Evolutionary conservation across 805 yeast genomes (phyloP).

Genomic region (Phaffomyces thermotolerans): DNA sequence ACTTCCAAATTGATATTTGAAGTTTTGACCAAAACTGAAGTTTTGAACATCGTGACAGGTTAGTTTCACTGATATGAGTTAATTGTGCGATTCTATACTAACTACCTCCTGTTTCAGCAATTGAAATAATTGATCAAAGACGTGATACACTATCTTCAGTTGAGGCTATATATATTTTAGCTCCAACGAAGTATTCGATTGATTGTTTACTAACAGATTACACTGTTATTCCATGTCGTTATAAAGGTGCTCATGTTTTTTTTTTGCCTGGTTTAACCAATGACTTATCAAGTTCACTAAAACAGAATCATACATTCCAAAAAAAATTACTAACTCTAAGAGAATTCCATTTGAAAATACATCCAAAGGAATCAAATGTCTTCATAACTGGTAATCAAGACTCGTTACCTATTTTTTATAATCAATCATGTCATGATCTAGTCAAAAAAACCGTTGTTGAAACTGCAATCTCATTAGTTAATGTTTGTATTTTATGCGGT

Average conservation of each 20-base stretch:
- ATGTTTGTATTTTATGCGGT: conserved; percentile 69
- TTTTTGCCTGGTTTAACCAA: conserved; percentile 54
- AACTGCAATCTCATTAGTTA: conserved; percentile 60
- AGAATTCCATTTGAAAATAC: conserved; percentile 41
- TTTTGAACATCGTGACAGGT: conserved; percentile 45
- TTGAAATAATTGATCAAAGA: conserved; percentile 54
- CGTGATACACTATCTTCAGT: conserved; percentile 57
- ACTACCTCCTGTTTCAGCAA: conserved; percentile 27
- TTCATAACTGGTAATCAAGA: conserved; percentile 59
- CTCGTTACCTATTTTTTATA: conserved; percentile 70
- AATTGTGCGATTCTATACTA: not conserved
- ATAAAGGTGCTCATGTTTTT: conserved; percentile 64
- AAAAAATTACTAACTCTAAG: conserved; percentile 26
- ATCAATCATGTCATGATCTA: conserved; percentile 51
- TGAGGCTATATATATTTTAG: conserved; percentile 75
- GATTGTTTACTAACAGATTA: conserved; percentile 78
- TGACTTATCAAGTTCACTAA: conserved; percentile 24
- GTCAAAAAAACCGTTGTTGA: conserved; percentile 49
- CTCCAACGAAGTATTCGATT: conserved; percentile 58
- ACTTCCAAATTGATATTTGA: conserved; percentile 42
- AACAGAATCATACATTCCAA: conserved; percentile 24
- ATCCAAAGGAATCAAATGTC: conserved; percentile 64
- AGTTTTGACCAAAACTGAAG: conserved; percentile 41
- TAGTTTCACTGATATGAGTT: not conserved
- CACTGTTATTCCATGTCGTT: conserved; percentile 56